A percentile compares a stretch with the other conserved stretches of the same genome.
These are phyloP conservation scores for Clavispora asparagi DNA, from an alignment of 805 yeast genomes.

Conservation along the genomic window DNA sequence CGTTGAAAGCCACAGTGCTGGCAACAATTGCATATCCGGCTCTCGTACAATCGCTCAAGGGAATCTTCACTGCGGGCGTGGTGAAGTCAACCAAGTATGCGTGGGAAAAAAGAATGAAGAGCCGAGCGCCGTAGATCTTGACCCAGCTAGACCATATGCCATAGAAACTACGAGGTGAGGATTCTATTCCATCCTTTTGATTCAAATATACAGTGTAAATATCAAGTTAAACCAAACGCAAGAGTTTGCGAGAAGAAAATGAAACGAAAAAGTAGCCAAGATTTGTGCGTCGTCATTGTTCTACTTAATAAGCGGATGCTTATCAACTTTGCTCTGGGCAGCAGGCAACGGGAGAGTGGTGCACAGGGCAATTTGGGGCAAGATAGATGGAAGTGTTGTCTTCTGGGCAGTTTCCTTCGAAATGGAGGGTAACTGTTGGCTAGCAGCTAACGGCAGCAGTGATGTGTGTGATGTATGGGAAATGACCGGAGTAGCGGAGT, in stretches of 20 bases:
- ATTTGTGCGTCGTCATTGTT: background rate
- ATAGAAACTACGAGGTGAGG: too few relatives aligned
- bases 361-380: constrained; percentile 2
- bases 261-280: too few relatives aligned
- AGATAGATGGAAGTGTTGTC: background rate
- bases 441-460: background rate
- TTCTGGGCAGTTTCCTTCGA: background rate
- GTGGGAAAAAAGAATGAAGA: constrained; percentile 52
- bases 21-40: constrained; percentile 65
- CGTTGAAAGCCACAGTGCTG: constrained; percentile 23
- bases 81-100: constrained; percentile 69
- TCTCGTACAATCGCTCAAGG: constrained; percentile 71
- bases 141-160: too few relatives aligned
- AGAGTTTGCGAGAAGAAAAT: background rate
- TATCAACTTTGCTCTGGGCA: background rate
- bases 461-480: background rate
- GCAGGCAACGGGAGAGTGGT: background rate
- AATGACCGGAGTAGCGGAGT: background rate
- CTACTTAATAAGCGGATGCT: too few relatives aligned
- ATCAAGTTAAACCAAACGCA: background rate
- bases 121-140: background rate
- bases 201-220: too few relatives aligned
- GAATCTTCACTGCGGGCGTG: constrained; percentile 82
- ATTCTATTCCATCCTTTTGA: background rate
- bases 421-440: background rate